Base-by-base conservation (phyloP, 768 basidiomycete genomes). In the Mycena indigotica region DNA sequence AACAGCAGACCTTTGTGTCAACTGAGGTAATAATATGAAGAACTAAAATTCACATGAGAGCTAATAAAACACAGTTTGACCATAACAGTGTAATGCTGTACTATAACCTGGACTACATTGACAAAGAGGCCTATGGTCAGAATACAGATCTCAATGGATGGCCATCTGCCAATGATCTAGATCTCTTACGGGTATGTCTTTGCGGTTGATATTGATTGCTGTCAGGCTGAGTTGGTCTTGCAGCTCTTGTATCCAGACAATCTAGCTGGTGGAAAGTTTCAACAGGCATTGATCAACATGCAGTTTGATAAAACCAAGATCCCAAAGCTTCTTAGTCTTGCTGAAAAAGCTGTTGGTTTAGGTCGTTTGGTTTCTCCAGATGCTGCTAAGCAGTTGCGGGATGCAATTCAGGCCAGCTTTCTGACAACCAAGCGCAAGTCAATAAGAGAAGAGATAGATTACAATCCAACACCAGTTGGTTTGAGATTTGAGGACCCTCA, bases 61-160 rank as follows among this genome's bases (percentile, higher is more conserved):
- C n/a, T n/a, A n/a, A n/a, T n/a, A n/a, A n/a, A n/a, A n/a, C n/a
- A 21, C 29, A 59, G 58, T 59, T 30, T 28, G 58, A 59, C 19
- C 6, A 17, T 16, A 15, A 38, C 5, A 59, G 58, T 19, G 25
- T 59, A 3, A 59, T 59, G 58, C 29, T 59, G 1, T 59, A 59
- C 39, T 10, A 1, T 3, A 17, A 45, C 13, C 8, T 46, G 13
- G 38, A 48, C n/a, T 45, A 30, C 15, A 5, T 1, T 3, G 3
- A 17, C 3, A 19, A 41, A 3, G 3, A n/a, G n/a, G 17, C 16
- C 4, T n/a, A 39, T n/a, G 15, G 13, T 1, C 15, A 21, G 21
- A 28, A 10, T 15, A 1, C 48, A 23, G 8, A 24, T 13, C 35
- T 57, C 4, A 53, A 46, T n/a, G 1, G 12, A 6, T 25, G 5